phyloP scores from a whole-genome alignment of 2,329 filamentous ascomycete species.

The Colletotrichum somersetense region DNA sequence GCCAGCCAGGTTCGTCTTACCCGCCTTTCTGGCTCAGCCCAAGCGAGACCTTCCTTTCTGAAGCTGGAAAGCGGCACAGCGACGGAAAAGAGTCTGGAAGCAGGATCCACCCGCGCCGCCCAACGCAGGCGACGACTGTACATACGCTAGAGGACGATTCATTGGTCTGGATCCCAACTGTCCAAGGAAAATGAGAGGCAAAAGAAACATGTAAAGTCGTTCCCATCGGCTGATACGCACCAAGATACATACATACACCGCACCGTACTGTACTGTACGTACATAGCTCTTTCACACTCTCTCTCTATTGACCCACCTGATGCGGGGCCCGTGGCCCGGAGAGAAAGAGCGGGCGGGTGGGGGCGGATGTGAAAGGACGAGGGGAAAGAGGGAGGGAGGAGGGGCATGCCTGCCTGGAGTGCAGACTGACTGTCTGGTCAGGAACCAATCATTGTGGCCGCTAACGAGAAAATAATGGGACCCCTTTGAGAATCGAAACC shows the following conservation, averaged over 20 bases:
- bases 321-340: conserved; percentile 35
- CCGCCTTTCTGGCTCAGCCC: conserved; percentile 8
- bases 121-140: conserved; percentile 1
- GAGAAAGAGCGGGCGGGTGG: conserved; percentile 35
- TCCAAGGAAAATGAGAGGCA: neutral
- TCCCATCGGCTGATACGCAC: conserved; percentile 17
- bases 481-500: neutral
- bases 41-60: neutral
- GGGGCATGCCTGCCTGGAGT: conserved; percentile 15
- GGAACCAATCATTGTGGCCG: conserved; percentile 10
- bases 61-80: conserved; percentile 21
- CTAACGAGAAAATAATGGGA: conserved; percentile 6
- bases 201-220: conserved; percentile 24
- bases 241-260: neutral
- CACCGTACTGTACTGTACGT: too few relatives aligned
- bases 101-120: conserved; percentile 5
- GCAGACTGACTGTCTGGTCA: neutral
- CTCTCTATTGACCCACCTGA: conserved; percentile 15
- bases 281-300: too few relatives aligned
- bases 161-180: neutral
- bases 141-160: neutral
- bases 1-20: conserved; percentile 10
- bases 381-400: neutral
- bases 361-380: conserved; percentile 19
- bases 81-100: conserved; percentile 26